Base-by-base conservation (phyloP, 306 rosid genomes). In the Sicyos edulis region DNA sequence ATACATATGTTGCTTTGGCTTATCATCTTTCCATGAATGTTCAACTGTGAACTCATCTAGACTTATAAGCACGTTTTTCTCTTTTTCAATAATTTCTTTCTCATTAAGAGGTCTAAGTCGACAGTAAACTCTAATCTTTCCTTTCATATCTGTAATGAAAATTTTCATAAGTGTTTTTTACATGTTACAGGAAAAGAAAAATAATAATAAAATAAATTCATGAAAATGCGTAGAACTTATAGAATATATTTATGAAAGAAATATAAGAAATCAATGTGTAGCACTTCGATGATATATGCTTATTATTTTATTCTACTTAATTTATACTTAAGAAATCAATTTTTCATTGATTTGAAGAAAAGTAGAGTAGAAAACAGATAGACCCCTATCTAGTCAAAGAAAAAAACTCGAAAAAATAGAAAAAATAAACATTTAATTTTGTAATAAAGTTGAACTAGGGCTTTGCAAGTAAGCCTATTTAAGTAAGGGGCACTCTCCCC, bases 101-200 rank as follows among this genome's bases (percentile, higher is more conserved):
- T 81, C 92, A 73, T 63, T 77, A 34, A 93, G 88, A 72, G 99
- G 99, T 82, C 99, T 79, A 58, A 83, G 65, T 22, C 99, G 89
- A 78, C 99, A 91, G 54, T 77, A 93, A 78, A 93, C 99, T 88
- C 99, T 80, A 16, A 93, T 91, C 83, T 93, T 93, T 57, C 99
- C 99, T 87, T 93, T 93, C 99, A 93, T 93, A 78, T 93, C 99
- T 93, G 86, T 73, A 76, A 82, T n/a, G 29, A 47, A 61, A 34
- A 22, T 3, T 32, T 61, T 61, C 49, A 61, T 32, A 26, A 14
- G 20, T 7, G 8, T 5, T 32, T 32, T 32, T 24, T 21, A 4
- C 32, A 20, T 20, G 15, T 21, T 21, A 56, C 61, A 10, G 14
- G 32, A 21, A 21, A 21, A 56, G 10, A 54, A 56, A 20, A 20